Evolutionary conservation across 225 moss, liverwort and hornwort genomes (phyloP).

Genomic region (Marchantia paleacea): DNA sequence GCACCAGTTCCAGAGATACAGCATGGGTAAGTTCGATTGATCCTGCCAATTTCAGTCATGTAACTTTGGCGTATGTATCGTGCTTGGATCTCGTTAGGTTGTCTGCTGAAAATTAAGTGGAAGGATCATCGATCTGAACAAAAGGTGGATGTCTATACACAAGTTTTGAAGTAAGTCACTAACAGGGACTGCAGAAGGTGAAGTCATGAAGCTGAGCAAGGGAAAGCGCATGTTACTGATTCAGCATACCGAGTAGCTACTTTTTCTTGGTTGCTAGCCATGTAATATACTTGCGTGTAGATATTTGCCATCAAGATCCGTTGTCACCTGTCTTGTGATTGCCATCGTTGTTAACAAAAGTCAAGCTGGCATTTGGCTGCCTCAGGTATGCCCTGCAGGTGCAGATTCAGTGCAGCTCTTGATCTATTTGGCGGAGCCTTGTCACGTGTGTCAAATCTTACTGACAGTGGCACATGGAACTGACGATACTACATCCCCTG

Average conservation of each 20-base stretch:
- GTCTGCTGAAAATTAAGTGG: not conserved
- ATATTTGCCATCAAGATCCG: not conserved
- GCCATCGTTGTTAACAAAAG: not conserved
- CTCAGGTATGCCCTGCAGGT: constrained; percentile 76
- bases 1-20: constrained; percentile 70
- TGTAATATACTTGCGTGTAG: not conserved
- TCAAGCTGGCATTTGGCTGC: not conserved
- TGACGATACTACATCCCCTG: constrained; percentile 76
- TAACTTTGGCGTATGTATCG: not conserved
- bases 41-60: not conserved
- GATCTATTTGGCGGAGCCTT: constrained; percentile 81
- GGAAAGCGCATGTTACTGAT: not conserved
- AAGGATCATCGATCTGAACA: not conserved
- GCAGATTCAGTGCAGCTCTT: constrained; percentile 75
- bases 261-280: not conserved
- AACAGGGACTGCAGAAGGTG: not conserved
- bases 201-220: not conserved
- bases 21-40: constrained; percentile 64
- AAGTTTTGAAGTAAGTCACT: not conserved
- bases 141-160: not conserved
- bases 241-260: no score
- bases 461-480: constrained; percentile 85
- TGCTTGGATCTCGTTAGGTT: not conserved
- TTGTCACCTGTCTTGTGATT: not conserved
- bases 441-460: constrained; percentile 86